Evolutionary conservation across 345 rosid species (phyloP), one percentile per base, ranked within the genome.

Genomic region (Nasturtium officinale): DNA sequence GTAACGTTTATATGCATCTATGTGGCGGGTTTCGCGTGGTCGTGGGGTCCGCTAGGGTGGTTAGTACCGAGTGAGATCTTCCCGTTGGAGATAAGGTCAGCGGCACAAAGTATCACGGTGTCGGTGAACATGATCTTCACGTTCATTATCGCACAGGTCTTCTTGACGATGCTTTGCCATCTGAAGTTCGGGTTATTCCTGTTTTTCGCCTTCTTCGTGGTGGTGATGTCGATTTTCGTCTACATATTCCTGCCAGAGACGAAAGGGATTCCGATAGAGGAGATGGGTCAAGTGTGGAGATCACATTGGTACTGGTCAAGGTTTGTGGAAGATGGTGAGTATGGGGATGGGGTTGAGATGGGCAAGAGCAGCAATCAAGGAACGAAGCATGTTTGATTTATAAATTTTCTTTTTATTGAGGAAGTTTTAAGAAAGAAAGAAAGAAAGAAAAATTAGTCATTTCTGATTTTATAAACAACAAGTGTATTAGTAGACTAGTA

Each of bases 111-210:
- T 61, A 74, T 79, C 28, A 79, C 78, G 1, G 82, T 79, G 13
- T 79, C 82, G 0, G 82, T 79, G 42, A 79, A 79, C 79, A 79
- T 79, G 82, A 56, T 79, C 68, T 74, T 79, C 82, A 79, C 82
- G 4, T 73, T 72, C 37, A 64, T 79, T 10, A 70, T 79, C 16
- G 82, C 79, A 0, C 82, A 79, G 13, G 53, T 72, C 69, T 79
- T 79, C 69, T 74, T 79, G 72, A 63, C 47, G 10, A 64, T 79
- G 82, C 79, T 79, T 30, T 79, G 82, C 30, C 82, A 70, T 65
- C 32, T 79, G 54, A 74, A 74, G 20, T 79, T 79, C 5, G 82
- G 79, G 6, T 35, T 79, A 2, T 79, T 79, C 76, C 62, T 79
- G 8, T 29, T 79, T 38, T 79, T 79, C 4, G 82, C 79, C 35